Base-by-base conservation (phyloP, 495 filamentous ascomycete species). In the Pyronema domesticum region DNA sequence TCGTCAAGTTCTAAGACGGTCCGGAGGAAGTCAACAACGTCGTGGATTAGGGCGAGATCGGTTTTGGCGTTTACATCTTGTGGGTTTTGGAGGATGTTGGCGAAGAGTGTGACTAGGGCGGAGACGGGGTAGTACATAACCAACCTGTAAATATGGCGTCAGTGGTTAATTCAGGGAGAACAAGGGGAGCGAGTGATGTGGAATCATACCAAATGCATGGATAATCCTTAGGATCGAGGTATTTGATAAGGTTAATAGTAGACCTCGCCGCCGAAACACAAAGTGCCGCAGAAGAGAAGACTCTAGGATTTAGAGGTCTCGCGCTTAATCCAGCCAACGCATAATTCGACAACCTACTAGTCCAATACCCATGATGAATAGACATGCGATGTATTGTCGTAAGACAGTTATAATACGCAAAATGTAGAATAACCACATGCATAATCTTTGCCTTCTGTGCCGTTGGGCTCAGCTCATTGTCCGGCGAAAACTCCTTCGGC, bases 361-460 rank as follows among this genome's bases (percentile, higher is more conserved):
- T 95, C 91, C 91, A 98, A 71, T 94, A 95, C 1, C 91, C 91
- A 65, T 96, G 93, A 66, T 98, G 91, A 49, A 95, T 81, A 4
- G 86, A 93, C 91, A 96, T 96, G 18, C 91, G 85, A 69, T 98
- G 91, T 52, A 98, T 95, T 1, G 91, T 98, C 11, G 89, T 95
- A 53, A 98, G 73, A 61, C 86, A 93, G 65, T 96, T 98, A 72
- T 98, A 95, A 69, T 98, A 98, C 35, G 86, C 80, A 65, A 96
- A 95, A 64, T 96, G 91, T 40, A 98, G 69, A 61, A 94, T 82
- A 48, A 91, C 86, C 55, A 98, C 77, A 57, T 95, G 93, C 1
- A 98, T 73, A 36, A 98, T 82, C 19, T 96, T 74, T 7, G 89
- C 87, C 0, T 84, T 88, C 65, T 96, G 86, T 35, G 60, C 55